Base-by-base conservation (phyloP, 495 filamentous ascomycete genomes). In the Aspergillus egyptiacus region DNA sequence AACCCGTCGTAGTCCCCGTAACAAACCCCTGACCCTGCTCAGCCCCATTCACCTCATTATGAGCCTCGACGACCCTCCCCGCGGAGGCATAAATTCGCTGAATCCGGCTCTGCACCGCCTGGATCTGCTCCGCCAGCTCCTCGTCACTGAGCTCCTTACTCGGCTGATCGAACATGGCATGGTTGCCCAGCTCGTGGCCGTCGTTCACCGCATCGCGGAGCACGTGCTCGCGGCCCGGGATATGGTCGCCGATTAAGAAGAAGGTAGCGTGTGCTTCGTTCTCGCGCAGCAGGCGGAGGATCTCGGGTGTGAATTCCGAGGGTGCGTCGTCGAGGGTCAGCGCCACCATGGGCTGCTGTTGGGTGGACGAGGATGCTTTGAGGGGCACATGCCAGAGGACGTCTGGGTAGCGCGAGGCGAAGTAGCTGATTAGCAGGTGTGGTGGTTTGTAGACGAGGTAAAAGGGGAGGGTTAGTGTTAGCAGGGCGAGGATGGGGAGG, bases 301-400 rank as follows among this genome's bases (percentile, higher is more conserved):
- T 89, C 27, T 79, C 75, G n/a, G 57, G 50, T 2, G 90, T 95
- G 60, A 87, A 78, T 35, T 75, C 65, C 1, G 84, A 87, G 2
- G 89, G 89, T 15, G 78, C 83, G 67, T 94, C 89, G 68, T 94
- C 89, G 63, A 95, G 84, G 4, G 86, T 91, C 22, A 95, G 75
- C 2, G 86, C 89, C 11, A 93, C 73, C 6, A 88, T 58, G 48
- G 33, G 30, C n/a, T n/a, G n/a, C n/a, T n/a, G n/a, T 3, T 28
- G 11, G 11, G 55, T n/a, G 37, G 14, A 19, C 19, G 34, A 19
- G 35, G 18, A n/a, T n/a, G n/a, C n/a, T n/a, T 19, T 24, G 15
- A 57, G 51, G 10, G 41, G 66, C 11, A 86, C 70, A 38, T 81
- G 81, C 71, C 80, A 94, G 34, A 94, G 73, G 15, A 91, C 81